phyloP scores from a whole-genome alignment of 2,329 filamentous ascomycete genomes.

The Penicillium janthinellum region DNA sequence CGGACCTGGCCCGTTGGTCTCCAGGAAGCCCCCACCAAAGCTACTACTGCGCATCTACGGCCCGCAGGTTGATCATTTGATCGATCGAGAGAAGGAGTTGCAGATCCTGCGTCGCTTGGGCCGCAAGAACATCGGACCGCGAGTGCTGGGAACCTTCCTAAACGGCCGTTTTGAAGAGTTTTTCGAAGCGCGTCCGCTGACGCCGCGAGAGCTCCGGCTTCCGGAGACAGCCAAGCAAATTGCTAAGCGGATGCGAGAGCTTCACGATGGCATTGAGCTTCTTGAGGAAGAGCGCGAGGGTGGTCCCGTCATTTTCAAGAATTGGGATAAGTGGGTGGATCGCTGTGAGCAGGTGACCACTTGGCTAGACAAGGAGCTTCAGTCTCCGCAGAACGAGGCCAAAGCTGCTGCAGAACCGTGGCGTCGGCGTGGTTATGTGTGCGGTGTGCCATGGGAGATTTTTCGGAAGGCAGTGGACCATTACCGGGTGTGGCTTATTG shows the following conservation, averaged over 20 bases:
- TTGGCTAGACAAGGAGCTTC: constrained; percentile 61
- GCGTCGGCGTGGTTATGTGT: constrained; percentile 74
- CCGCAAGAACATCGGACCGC: constrained; percentile 89
- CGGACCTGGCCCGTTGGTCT: constrained; percentile 37
- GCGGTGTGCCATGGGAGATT: constrained; percentile 77
- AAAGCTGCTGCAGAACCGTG: constrained; percentile 56
- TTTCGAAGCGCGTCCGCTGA: constrained; percentile 81
- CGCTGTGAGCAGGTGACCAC: constrained; percentile 56
- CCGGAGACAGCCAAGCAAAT: constrained; percentile 87
- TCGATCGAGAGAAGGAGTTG: constrained; percentile 88
- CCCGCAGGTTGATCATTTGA: constrained; percentile 91
- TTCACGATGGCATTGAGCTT: constrained; percentile 91
- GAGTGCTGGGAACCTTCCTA: constrained; percentile 84
- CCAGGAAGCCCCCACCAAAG: constrained; percentile 62
- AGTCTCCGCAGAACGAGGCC: constrained; percentile 46
- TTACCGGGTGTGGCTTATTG: constrained; percentile 74
- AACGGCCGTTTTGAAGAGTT: constrained; percentile 97
- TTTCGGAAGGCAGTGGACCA: constrained; percentile 75
- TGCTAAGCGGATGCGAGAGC: constrained; percentile 93
- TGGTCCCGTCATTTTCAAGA: constrained; percentile 83
- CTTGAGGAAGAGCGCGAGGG: constrained; percentile 73
- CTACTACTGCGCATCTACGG: constrained; percentile 90
- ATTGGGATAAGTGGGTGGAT: constrained; percentile 92
- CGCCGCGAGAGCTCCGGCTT: constrained; percentile 72
- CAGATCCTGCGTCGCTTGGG: constrained; percentile 82